These are phyloP conservation scores for Wickerhamomyces strasburgensis DNA, from an alignment of 805 yeast species.

Conservation along the genomic window DNA sequence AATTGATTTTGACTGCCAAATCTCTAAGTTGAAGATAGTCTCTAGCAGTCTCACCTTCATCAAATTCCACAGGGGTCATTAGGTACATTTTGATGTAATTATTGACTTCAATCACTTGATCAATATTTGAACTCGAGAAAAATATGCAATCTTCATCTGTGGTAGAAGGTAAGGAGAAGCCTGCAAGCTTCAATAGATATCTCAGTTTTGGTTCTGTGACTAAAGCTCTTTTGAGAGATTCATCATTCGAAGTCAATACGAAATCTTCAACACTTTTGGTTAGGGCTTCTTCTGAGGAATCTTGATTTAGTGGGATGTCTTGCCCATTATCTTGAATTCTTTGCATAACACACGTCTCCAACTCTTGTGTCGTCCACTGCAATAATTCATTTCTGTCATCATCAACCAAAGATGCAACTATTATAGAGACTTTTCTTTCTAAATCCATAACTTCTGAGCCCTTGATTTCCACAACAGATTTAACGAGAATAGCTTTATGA, in stretches of 20 bases:
- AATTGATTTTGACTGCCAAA: conserved; percentile 27
- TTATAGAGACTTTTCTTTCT: conserved; percentile 46
- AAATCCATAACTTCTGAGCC: conserved; percentile 25
- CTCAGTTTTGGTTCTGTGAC: conserved; percentile 46
- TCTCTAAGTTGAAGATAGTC: conserved; percentile 26
- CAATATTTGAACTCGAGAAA: conserved; percentile 28
- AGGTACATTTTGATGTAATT: conserved; percentile 40
- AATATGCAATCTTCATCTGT: conserved; percentile 38
- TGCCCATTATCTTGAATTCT: conserved; percentile 19
- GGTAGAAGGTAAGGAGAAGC: conserved; percentile 39
- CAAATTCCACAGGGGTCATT: conserved; percentile 30
- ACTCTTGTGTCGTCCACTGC: conserved; percentile 37
- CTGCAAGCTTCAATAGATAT: conserved; percentile 40
- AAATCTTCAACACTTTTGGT: conserved; percentile 5
- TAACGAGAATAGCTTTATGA: conserved; percentile 11
- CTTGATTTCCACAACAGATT: conserved; percentile 25
- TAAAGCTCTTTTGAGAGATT: conserved; percentile 24
- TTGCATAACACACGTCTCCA: conserved; percentile 29
- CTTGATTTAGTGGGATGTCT: conserved; percentile 9
- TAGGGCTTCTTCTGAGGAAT: conserved; percentile 6
- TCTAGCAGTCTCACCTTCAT: conserved; percentile 29
- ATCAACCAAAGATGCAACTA: conserved; percentile 44
- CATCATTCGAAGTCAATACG: conserved; percentile 19
- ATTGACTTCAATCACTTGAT: conserved; percentile 30
- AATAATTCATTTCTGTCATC: conserved; percentile 39